Conservation (phyloP, 208 protist genomes). For the Wallacemonas sp. region DNA sequence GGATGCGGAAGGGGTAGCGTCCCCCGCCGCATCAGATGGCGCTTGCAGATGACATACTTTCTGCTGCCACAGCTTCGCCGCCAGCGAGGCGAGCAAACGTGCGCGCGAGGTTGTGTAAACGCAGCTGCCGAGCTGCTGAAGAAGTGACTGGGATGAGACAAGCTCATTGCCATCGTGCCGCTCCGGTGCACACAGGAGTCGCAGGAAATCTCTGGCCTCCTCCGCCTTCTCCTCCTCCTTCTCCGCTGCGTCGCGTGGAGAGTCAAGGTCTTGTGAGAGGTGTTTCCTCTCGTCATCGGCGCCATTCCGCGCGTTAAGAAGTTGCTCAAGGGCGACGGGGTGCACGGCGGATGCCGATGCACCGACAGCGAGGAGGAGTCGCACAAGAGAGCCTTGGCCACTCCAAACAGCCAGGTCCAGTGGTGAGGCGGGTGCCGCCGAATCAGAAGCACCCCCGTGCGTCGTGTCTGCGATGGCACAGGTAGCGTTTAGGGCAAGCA, state of each 20-base stretch:
- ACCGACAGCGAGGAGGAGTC: not conserved
- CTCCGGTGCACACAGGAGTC: not conserved
- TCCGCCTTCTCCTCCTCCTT: not conserved
- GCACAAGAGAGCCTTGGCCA: not conserved
- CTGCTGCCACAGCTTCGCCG: conserved; percentile 44
- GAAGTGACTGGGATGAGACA: not conserved
- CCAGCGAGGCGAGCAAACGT: conserved; percentile 26
- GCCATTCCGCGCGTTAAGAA: too few relatives aligned
- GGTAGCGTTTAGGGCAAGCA: not conserved
- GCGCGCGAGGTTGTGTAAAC: conserved; percentile 3
- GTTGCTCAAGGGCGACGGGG: not conserved
- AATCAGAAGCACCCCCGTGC: not conserved
- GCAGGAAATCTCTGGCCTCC: not conserved
- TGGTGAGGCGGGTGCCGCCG: not conserved
- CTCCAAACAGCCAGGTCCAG: conserved; percentile 5
- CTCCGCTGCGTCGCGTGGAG: too few relatives aligned
- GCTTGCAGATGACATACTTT: conserved; percentile 23
- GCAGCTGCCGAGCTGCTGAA: not conserved
- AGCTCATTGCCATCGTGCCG: not conserved
- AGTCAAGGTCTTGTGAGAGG: too few relatives aligned
- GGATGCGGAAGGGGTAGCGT: not conserved
- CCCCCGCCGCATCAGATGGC: not conserved
- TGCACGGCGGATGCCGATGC: conserved; percentile 21
- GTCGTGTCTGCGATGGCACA: not conserved
- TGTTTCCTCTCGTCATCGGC: too few relatives aligned